Evolutionary conservation across 2,329 filamentous ascomycete genomes (phyloP).

Genomic region (Cryphonectria radicalis): DNA sequence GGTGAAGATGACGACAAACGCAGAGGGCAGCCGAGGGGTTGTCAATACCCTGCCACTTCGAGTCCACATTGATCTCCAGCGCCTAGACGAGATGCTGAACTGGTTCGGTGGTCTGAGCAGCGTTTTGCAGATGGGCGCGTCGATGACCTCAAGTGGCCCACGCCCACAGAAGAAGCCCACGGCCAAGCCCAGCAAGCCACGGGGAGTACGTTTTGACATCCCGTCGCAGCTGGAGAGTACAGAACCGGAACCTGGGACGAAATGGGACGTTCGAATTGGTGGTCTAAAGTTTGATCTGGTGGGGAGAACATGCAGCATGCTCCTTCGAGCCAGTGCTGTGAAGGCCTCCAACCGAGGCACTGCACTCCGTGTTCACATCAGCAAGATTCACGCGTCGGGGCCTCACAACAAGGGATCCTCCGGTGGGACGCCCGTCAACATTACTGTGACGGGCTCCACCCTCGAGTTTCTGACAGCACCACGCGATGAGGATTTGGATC

Average conservation of each 20-base stretch:
- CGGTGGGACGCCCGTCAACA: constrained; percentile 63
- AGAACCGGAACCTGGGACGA: constrained; percentile 57
- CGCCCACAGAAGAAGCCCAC: constrained; percentile 53
- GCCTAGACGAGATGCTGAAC: constrained; percentile 82
- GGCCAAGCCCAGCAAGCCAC: constrained; percentile 48
- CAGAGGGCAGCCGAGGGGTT: constrained; percentile 57
- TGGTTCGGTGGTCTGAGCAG: constrained; percentile 93
- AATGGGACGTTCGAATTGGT: constrained; percentile 76
- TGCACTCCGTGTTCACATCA: constrained; percentile 73
- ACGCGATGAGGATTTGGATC: constrained; percentile 78
- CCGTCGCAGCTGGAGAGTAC: constrained; percentile 54
- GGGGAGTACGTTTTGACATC: constrained; percentile 63
- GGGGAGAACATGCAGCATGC: constrained; percentile 75
- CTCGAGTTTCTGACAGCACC: constrained; percentile 75
- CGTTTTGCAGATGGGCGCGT: constrained; percentile 85
- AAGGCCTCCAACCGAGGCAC: constrained; percentile 78
- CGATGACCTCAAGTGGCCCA: constrained; percentile 75
- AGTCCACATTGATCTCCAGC: constrained; percentile 75
- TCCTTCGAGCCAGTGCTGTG: constrained; percentile 77
- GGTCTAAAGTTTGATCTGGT: constrained; percentile 77
- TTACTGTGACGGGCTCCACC: constrained; percentile 68
- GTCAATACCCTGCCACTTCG: constrained; percentile 78
- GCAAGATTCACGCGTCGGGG: constrained; percentile 74
- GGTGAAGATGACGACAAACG: constrained; percentile 53
- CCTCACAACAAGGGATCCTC: constrained; percentile 62